These are phyloP conservation scores for Cutaneotrichosporon sp. DNA, from an alignment of 1,284 basidiomycete genomes.

Conservation along the genomic window DNA sequence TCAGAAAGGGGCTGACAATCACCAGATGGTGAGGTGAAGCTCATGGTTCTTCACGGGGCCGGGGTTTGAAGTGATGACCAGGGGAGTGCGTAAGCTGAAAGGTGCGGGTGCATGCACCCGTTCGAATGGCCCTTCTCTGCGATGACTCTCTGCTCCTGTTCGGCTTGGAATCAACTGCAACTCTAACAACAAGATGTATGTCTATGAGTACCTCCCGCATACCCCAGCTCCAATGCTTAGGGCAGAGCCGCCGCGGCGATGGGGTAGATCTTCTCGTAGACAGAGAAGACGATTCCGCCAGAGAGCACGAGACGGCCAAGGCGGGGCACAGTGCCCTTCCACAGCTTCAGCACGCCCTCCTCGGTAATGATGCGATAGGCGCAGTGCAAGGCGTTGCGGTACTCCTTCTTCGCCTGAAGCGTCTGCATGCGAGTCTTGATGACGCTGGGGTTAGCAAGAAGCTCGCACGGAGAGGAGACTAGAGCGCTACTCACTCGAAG, in stretches of 20 bases:
- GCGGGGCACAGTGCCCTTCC: conserved; percentile 91
- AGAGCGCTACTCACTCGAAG: conserved; percentile 80
- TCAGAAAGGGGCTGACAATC: too few relatives aligned
- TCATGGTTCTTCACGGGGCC: too few relatives aligned
- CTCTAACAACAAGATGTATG: conserved; percentile 1
- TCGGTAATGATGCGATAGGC: conserved; percentile 85
- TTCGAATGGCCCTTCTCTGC: too few relatives aligned
- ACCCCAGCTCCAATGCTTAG: not conserved
- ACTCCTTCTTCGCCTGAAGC: conserved; percentile 72
- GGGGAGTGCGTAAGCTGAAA: too few relatives aligned
- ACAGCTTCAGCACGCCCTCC: conserved; percentile 81
- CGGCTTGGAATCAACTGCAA: too few relatives aligned
- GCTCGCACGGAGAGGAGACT: not conserved
- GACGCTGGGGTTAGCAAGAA: conserved; percentile 63
- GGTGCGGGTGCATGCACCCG: too few relatives aligned
- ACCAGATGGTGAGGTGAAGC: too few relatives aligned
- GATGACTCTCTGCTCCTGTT: too few relatives aligned
- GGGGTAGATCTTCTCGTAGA: conserved; percentile 63
- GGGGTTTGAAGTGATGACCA: too few relatives aligned
- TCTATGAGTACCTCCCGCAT: not conserved
- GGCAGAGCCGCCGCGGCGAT: too few relatives aligned
- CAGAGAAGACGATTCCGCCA: conserved; percentile 91
- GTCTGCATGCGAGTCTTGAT: conserved; percentile 98
- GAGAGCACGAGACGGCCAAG: conserved; percentile 77
- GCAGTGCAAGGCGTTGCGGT: conserved; percentile 90